Base-by-base conservation (phyloP, 257 asterid species). In the Solanum microdontum region DNA sequence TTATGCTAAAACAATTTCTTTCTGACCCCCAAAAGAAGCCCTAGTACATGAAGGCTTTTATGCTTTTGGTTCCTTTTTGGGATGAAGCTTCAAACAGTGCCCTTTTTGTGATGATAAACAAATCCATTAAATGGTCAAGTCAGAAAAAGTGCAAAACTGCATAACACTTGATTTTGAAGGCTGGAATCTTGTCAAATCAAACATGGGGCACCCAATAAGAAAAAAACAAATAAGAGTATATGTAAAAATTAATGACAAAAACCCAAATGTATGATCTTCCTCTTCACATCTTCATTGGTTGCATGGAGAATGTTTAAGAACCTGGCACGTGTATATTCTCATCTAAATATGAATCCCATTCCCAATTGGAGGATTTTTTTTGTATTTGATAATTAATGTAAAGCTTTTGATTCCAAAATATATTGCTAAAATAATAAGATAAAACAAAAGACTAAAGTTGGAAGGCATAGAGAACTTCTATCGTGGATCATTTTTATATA, bases 111-210 rank as follows among this genome's bases (percentile, higher is more conserved):
- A 28, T 3, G 3, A 82, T 87, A 85, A 85, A 66, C 84, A 43
- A 85, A 84, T 85, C 60, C 70, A 40, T 23, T 34, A 69, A 70
- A 86, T 32, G 79, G 87, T 89, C 90, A 88, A 84, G 84, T 43
- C 92, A 88, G 40, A 86, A 84, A 60, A 37, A 48, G 58, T 40
- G 39, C 21, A 33, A 73, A 17, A 19, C 43, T 73, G 80, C 79
- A n/a, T 8, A 36, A 64, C 36, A 11, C 85, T 91, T 91, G 90
- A 89, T 90, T 87, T 90, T 87, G 91, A 90, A 93, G 95, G 85
- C 88, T 82, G 89, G 98, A 94, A 93, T 94, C 95, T 90, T 93
- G 94, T 94, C 95, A 91, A 89, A 92, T 94, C 98, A 93, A 90
- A 87, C 82, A 79, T 48, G 30, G 30, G 77, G 26, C 62, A 84